Evolutionary conservation across 208 protist species (phyloP), one percentile per base, ranked within the genome.

Genomic region (Crithidia fasciculata): DNA sequence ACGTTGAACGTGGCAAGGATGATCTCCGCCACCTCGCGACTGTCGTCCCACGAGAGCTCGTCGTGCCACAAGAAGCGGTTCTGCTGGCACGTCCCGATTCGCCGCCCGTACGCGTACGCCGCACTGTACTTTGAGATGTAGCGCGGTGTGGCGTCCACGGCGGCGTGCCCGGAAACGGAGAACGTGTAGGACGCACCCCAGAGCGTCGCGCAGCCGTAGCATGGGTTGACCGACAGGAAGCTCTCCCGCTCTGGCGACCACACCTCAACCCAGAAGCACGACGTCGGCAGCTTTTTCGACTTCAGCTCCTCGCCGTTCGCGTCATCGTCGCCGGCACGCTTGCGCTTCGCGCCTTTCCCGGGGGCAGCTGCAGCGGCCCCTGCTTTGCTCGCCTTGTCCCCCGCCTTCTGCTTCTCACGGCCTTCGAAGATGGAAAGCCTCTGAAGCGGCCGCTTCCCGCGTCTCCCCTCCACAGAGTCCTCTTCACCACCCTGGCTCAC

Each of bases 221-320:
- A 95, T 16, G 93, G 90, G 57, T 97, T 97, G 9, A 96, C 89
- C 2, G 93, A 88, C 36, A 97, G 77, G 65, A 89, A 97, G 41
- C 54, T 82, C 56, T 92, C 70, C n/a, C 90, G 81, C 62, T 94
- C 84, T 6, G 82, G 72, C 45, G 88, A 88, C 93, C 93, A 97
- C 64, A 97, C 93, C 67, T 97, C 91, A 16, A 89, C 81, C 93
- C 93, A 97, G 64, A 91, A 94, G 69, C 87, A 95, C 43, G 88
- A 94, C 9, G 79, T 86, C 15, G 88, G 90, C 9, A 90, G 63
- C 56, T 86, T 89, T 63, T 85, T 81, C 0, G 85, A 86, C 45
- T 78, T 81, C 9, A 76, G 18, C 56, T 76, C 52, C 19, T 82
- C 74, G 50, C 13, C 50, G 41, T 77, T 60, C 8, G n/a, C 61